Evolutionary conservation across 2,329 filamentous ascomycete genomes (phyloP).

Genomic region (Penicillium sp.): DNA sequence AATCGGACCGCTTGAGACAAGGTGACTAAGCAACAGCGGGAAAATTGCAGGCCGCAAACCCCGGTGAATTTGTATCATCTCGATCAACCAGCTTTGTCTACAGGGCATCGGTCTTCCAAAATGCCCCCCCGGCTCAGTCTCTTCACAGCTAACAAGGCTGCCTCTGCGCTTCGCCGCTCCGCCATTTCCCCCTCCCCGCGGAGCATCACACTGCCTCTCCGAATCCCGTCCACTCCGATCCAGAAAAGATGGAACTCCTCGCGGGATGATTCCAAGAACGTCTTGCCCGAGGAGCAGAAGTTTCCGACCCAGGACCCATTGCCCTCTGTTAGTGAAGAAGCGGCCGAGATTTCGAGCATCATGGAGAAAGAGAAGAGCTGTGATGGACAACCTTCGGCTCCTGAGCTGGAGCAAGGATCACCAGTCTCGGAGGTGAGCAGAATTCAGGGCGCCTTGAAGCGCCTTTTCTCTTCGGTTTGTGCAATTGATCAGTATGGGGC

Average conservation of each 20-base stretch:
- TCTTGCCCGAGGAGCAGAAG: conserved; percentile 28
- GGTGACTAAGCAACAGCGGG: conserved; percentile 22
- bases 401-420: conserved; percentile 64
- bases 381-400: conserved; percentile 46
- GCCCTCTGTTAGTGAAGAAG: conserved; percentile 64
- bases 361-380: conserved; percentile 48
- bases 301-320: conserved; percentile 54
- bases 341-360: conserved; percentile 58
- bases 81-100: conserved; percentile 3
- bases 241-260: conserved; percentile 40
- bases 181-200: conserved; percentile 23
- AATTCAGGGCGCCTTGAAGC: too few species aligned
- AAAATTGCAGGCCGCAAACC: conserved; percentile 24
- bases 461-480: too few species aligned
- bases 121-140: conserved; percentile 59
- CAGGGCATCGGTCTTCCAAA: conserved; percentile 8
- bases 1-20: background rate
- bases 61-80: background rate
- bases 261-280: conserved; percentile 27
- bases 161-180: conserved; percentile 33
- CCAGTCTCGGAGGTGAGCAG: conserved; percentile 61
- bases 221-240: conserved; percentile 15
- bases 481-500: too few species aligned
- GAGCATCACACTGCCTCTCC: conserved; percentile 25
- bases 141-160: conserved; percentile 37